phyloP scores from a whole-genome alignment of 306 rosid species.

The Malus fusca region DNA sequence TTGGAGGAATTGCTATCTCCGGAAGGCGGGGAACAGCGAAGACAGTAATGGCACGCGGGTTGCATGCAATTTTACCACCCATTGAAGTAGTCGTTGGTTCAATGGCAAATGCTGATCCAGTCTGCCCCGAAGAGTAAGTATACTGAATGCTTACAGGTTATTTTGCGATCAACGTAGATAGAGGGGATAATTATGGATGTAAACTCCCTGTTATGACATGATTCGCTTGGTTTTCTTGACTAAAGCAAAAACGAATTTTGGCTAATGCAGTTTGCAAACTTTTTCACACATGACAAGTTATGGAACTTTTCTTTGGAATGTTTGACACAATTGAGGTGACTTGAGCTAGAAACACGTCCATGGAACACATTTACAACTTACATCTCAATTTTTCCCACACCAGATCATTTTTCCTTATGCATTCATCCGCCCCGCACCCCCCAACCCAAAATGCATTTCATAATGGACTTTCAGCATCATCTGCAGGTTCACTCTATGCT shows the following conservation, averaged over 20 bases:
- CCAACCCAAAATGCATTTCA: no score
- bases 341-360: neutral
- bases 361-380: neutral
- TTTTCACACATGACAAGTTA: neutral
- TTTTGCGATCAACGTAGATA: neutral
- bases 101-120: slow-evolving; percentile 84
- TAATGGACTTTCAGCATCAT: no score
- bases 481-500: neutral
- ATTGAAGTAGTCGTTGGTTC: slow-evolving; percentile 86
- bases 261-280: neutral
- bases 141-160: slow-evolving; percentile 18
- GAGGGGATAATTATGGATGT: neutral
- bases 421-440: no score
- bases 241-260: neutral
- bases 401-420: neutral
- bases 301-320: neutral
- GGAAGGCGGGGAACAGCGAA: slow-evolving; percentile 94
- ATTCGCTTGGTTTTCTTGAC: neutral
- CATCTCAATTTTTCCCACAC: neutral
- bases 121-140: slow-evolving; percentile 85
- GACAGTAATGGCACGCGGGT: slow-evolving; percentile 91
- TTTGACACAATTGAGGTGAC: neutral
- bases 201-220: neutral
- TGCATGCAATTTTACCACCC: slow-evolving; percentile 88
- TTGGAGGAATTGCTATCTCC: slow-evolving; percentile 92